phyloP scores from a whole-genome alignment of 129 eudicot species.

The Centella asiatica region DNA sequence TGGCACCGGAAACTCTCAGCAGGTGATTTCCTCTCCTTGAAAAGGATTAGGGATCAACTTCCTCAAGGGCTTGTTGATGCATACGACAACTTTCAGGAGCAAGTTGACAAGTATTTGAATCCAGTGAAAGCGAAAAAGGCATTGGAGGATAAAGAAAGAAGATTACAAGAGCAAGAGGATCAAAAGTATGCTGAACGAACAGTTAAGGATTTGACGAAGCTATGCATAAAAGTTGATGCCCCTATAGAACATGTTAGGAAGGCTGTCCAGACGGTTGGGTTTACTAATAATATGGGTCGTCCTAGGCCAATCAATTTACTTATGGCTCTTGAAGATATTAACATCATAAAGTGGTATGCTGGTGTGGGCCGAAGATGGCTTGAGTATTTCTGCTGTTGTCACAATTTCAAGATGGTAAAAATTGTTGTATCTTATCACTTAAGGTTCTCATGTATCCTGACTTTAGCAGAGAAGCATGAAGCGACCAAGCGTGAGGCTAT shows the following conservation, averaged over 20 bases:
- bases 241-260: conserved; percentile 59
- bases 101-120: conserved; percentile 67
- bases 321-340: conserved; percentile 66
- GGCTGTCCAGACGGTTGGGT: conserved; percentile 58
- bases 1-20: conserved; percentile 57
- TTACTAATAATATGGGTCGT: conserved; percentile 93
- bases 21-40: conserved; percentile 74
- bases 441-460: conserved; percentile 78
- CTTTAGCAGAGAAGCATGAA: conserved; percentile 87
- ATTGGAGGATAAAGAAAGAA: conserved; percentile 40
- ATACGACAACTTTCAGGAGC: conserved; percentile 65
- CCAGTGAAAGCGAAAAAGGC: conserved; percentile 58
- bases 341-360: conserved; percentile 83
- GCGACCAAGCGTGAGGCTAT: conserved; percentile 74
- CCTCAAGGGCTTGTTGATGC: conserved; percentile 65
- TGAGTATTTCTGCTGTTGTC: conserved; percentile 61
- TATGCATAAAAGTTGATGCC: conserved; percentile 67
- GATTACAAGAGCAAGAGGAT: conserved; percentile 61
- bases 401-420: conserved; percentile 61
- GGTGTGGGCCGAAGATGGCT: conserved; percentile 90
- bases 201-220: conserved; percentile 65
- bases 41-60: conserved; percentile 72
- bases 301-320: conserved; percentile 72
- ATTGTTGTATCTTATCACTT: conserved; percentile 69
- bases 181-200: conserved; percentile 52